phyloP scores from a whole-genome alignment of 148 eudicot genomes.

The Polygonum maritimum region DNA sequence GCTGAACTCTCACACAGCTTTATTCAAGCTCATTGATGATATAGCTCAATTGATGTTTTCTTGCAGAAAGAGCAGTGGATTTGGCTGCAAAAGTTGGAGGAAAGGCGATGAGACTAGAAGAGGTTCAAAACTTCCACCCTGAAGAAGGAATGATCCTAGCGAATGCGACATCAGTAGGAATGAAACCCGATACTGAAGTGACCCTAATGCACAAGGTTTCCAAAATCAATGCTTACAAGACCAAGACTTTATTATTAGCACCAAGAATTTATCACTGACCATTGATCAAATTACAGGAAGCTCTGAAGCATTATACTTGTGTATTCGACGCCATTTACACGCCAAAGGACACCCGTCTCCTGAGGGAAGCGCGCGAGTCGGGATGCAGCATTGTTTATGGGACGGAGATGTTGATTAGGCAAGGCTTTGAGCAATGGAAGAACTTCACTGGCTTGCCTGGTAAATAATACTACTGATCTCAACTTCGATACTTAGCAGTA shows the following conservation, averaged over 20 bases:
- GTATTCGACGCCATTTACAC: constrained; percentile 22
- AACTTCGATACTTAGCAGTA: background rate
- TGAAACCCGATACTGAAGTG: constrained; percentile 54
- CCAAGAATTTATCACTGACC: background rate
- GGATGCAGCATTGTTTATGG: constrained; percentile 18
- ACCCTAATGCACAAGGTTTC: constrained; percentile 59
- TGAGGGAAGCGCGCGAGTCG: constrained; percentile 14
- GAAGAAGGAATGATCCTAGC: constrained; percentile 69
- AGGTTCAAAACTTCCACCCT: constrained; percentile 45
- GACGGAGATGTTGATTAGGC: constrained; percentile 19
- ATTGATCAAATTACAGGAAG: constrained; percentile 4
- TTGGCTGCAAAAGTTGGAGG: constrained; percentile 60
- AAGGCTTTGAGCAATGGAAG: constrained; percentile 20
- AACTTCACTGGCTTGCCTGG: constrained; percentile 20
- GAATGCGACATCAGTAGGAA: constrained; percentile 64
- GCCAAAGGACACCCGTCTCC: constrained; percentile 16
- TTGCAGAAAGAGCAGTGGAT: constrained; percentile 43
- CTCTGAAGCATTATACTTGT: constrained; percentile 12
- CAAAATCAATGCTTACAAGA: background rate
- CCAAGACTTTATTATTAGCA: background rate
- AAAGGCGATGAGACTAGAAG: constrained; percentile 52
- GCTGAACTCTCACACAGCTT: too few relatives aligned
- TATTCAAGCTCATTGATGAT: background rate
- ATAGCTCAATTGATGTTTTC: background rate
- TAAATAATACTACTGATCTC: background rate